phyloP scores from a whole-genome alignment of 176 grass and related monocot genomes.

The Raddia distichophylla region DNA sequence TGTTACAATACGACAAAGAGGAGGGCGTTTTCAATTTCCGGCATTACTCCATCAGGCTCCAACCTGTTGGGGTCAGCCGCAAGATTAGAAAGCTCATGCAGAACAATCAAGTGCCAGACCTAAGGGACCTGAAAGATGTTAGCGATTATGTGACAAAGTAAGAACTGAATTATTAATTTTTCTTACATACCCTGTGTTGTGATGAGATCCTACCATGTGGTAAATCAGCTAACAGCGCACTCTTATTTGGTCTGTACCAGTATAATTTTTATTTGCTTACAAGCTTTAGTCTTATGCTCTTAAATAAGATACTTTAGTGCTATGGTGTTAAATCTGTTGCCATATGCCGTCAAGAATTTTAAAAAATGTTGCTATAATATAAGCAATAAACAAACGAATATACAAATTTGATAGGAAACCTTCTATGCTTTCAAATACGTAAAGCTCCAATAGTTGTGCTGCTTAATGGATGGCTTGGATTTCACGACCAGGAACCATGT shows the following conservation, averaged over 20 bases:
- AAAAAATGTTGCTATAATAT: background rate
- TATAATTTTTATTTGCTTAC: background rate
- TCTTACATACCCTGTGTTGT: background rate
- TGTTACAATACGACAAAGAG: constrained; percentile 65
- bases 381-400: constrained; percentile 3
- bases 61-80: constrained; percentile 65
- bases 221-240: background rate
- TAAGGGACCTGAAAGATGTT: constrained; percentile 59
- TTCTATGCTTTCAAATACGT: background rate
- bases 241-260: background rate
- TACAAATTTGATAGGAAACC: background rate
- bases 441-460: background rate
- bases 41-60: constrained; percentile 69
- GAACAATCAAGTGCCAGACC: constrained; percentile 63
- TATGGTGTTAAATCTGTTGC: background rate
- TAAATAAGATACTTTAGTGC: background rate
- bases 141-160: constrained; percentile 76
- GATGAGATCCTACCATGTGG: background rate
- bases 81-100: constrained; percentile 71
- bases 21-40: constrained; percentile 53
- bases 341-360: constrained; percentile 2
- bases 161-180: background rate
- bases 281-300: background rate
- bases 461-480: background rate
- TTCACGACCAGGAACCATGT: background rate